These are phyloP conservation scores for Nyctanthes arbortristis DNA, from an alignment of 257 asterid species.

Conservation along the genomic window DNA sequence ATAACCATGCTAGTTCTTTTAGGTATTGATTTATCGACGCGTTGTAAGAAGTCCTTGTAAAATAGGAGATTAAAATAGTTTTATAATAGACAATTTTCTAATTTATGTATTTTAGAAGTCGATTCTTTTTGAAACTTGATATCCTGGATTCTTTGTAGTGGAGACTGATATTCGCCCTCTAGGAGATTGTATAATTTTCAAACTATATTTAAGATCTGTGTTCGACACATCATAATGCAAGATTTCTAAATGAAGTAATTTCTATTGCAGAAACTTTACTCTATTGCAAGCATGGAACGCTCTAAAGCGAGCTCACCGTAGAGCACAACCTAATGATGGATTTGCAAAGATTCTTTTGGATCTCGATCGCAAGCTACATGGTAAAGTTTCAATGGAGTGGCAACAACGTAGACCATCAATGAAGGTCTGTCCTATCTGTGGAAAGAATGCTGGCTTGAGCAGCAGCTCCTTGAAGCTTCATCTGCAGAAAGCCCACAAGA, in stretches of 20 bases:
- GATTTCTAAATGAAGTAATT: constrained; percentile 14
- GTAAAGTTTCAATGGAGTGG: constrained; percentile 94
- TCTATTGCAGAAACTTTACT: constrained; percentile 62
- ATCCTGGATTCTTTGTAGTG: not conserved
- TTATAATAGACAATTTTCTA: not conserved
- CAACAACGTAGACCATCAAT: constrained; percentile 84
- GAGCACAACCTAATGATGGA: constrained; percentile 99
- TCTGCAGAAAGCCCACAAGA: constrained; percentile 88
- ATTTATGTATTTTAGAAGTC: not conserved
- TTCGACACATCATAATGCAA: not conserved
- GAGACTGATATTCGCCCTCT: not conserved
- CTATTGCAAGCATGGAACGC: constrained; percentile 84
- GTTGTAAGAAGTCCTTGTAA: not conserved
- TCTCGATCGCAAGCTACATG: constrained; percentile 71
- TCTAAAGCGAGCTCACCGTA: constrained; percentile 76
- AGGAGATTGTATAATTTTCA: not conserved
- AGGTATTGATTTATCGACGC: not conserved
- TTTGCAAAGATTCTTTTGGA: constrained; percentile 85
- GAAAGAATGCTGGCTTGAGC: constrained; percentile 92
- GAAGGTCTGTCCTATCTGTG: constrained; percentile 96
- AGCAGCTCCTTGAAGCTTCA: constrained; percentile 97
- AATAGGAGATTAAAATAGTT: not conserved
- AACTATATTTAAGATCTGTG: not conserved
- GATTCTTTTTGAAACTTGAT: not conserved
- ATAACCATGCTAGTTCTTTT: not conserved